Percentiles rank a stretch among this genome's conserved stretches.
phyloP scores from a whole-genome alignment of 2,329 filamentous ascomycete genomes.

The Exophiala sp. region DNA sequence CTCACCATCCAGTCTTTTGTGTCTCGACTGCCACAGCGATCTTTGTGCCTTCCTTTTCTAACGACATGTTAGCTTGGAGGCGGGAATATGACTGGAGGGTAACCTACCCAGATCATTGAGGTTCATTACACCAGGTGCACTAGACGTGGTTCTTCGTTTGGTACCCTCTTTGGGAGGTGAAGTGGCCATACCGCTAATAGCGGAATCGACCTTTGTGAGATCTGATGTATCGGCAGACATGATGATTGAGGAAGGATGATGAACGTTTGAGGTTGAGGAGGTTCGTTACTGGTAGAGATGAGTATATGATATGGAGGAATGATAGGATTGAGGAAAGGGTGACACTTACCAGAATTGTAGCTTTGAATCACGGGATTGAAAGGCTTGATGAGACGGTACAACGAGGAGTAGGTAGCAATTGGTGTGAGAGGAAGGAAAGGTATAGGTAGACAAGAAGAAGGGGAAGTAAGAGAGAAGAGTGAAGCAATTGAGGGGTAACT shows the following conservation, averaged over 20 bases:
- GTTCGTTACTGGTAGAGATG: background rate
- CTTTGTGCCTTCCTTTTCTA: conserved; percentile 71
- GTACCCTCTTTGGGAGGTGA: conserved; percentile 52
- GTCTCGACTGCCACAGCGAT: conserved; percentile 76
- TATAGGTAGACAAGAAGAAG: conserved; percentile 6
- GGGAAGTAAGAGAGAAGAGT: conserved; percentile 1
- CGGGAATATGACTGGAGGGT: background rate
- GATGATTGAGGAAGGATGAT: conserved; percentile 9
- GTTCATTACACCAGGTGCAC: conserved; percentile 70
- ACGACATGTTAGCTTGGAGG: conserved; percentile 4
- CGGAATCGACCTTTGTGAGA: conserved; percentile 79
- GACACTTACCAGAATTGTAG: background rate
- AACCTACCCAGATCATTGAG: conserved; percentile 79
- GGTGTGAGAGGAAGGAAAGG: conserved; percentile 10
- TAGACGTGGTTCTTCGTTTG: conserved; percentile 66
- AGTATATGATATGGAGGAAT: background rate
- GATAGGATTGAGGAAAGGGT: conserved; percentile 1
- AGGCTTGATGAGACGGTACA: background rate
- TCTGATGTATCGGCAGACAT: conserved; percentile 31
- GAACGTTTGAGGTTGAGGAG: too few species aligned
- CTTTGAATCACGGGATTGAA: background rate
- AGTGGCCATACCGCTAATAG: conserved; percentile 72
- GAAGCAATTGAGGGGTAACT: conserved; percentile 23
- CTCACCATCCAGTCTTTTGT: conserved; percentile 83
- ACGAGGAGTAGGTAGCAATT: background rate